A percentile compares a stretch with the other conserved stretches of the same genome.
Conservation (phyloP, 2,329 filamentous ascomycete species). For the Talaromyces sp. region DNA sequence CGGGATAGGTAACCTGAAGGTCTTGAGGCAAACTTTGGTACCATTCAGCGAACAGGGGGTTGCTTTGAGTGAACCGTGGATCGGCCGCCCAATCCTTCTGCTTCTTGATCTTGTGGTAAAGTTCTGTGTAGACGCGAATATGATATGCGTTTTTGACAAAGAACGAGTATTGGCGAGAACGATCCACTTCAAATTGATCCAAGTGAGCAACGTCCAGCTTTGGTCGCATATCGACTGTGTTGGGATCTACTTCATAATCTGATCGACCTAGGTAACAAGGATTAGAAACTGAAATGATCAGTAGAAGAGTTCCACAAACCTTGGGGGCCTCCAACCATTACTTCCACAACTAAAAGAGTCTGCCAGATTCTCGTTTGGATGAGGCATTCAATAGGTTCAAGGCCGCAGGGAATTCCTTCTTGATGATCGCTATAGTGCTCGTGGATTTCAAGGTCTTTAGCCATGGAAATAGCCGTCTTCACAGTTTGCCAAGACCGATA, state of each 20-base stretch:
- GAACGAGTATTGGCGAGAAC: slow-evolving; percentile 80
- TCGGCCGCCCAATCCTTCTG: slow-evolving; percentile 83
- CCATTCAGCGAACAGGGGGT: slow-evolving; percentile 73
- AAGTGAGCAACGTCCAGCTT: slow-evolving; percentile 60
- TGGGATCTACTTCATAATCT: slow-evolving; percentile 70
- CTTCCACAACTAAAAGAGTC: slow-evolving; percentile 75
- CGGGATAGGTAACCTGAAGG: slow-evolving; percentile 70
- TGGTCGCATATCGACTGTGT: slow-evolving; percentile 70
- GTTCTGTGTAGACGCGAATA: slow-evolving; percentile 69
- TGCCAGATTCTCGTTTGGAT: slow-evolving; percentile 89
- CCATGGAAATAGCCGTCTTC: slow-evolving; percentile 89
- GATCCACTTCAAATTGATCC: slow-evolving; percentile 69
- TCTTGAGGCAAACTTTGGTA: slow-evolving; percentile 72
- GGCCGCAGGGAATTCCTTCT: slow-evolving; percentile 65
- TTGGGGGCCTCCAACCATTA: slow-evolving; percentile 92
- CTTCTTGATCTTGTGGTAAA: slow-evolving; percentile 69
- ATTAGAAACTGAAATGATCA: background rate
- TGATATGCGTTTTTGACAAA: slow-evolving; percentile 73
- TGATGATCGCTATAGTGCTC: slow-evolving; percentile 80
- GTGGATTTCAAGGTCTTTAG: slow-evolving; percentile 81
- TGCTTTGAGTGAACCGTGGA: slow-evolving; percentile 74
- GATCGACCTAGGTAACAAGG: slow-evolving; percentile 56
- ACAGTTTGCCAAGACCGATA: slow-evolving; percentile 97
- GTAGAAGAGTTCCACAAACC: slow-evolving; percentile 49
- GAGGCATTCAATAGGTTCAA: slow-evolving; percentile 68